Evolutionary conservation across 1,284 basidiomycete species (phyloP), one percentile per base, ranked within the genome.

Genomic region (Polyporus tsugae): DNA sequence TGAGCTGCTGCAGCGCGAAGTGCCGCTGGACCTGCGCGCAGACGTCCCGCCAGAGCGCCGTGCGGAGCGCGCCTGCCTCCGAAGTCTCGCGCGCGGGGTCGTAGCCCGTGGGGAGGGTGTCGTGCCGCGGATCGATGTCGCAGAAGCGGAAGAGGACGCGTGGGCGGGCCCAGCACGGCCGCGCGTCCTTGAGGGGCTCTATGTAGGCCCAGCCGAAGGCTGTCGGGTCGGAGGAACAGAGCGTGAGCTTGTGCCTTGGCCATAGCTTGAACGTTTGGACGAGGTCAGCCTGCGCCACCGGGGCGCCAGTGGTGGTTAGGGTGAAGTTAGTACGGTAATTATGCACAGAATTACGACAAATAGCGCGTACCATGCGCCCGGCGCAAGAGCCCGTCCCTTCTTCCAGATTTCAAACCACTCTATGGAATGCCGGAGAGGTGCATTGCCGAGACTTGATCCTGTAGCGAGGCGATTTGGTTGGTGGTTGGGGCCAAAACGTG

Each of bases 81-180:
- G 6, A 6, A 7, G 57, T 19, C 13, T 41, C 38, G 10, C 36
- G 35, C 6, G 3, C 19, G 33, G 55, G 33, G 55, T 57, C 38
- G n/a, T 59, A 41, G 19, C 35, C 57, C 3, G n/a, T 59, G 1
- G 35, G 38, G 19, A 59, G 35, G 10, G n/a, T 17, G 11, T 38
- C 55, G 25, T 36, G 55, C 3, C 55, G 55, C 2, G 57, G 57
- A n/a, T 59, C 57, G 22, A 59, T 22, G 11, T 59, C 38, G 38
- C 57, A 59, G 22, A 59, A 59, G n/a, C 57, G 57, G 22, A 59
- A 59, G 15, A 59, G 57, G 57, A 59, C 38, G 19, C 57, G 57
- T 15, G 57, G 36, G 19, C 57, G 35, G 35, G 57, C 57, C 57
- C 57, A 59, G 35, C n/a, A 22, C 6, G 57, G 57, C 9, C 57